Evolutionary conservation across 2,329 filamentous ascomycete genomes (phyloP), one percentile per base, ranked within the genome.

Genomic region (Cadophora sp.): DNA sequence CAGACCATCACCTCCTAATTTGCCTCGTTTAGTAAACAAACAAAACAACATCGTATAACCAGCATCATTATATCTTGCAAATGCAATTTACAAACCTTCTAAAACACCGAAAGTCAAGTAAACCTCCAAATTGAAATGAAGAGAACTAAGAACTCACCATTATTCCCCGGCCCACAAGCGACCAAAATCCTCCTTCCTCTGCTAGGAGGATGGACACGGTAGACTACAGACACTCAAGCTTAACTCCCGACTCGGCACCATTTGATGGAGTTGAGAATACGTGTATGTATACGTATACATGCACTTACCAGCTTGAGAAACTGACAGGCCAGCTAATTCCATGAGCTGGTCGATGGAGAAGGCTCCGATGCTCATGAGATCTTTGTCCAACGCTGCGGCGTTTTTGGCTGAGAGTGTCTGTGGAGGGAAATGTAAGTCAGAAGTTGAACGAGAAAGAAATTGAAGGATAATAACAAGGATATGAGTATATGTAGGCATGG

Each of bases 371-470:
- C 88, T 92, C 94, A 99, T 98, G 69, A 99, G 89, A 78, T 99
- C 95, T 79, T 92, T 90, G 78, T 99, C 96, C 20, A 99, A 86
- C 58, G 93, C 91, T 0, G 92, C 91, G 0, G 96, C 96, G 71
- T 93, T 92, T 80, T 96, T 94, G 50, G 95, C 90, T 11, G 90
- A 91, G 30, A 99, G 86, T 30, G 94, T 97, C 93, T 96, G 64
- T 3, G n/a, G 20, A 48, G 6, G n/a, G 20, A 48, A 48, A 8
- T 5, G 3, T 48, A 16, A 48, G 11, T 50, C 36, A 33, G 9
- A 6, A 20, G 18, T 14, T 53, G 53, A 43, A n/a, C 16, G 39
- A 27, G 24, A 13, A 36, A n/a, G 11, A 60, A 20, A 43, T 24
- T 14, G 11, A 8, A 53, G 27, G n/a, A 22, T n/a, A n/a, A n/a